Percentiles rank a stretch among this genome's conserved stretches.
These are phyloP conservation scores for Camelina laxa DNA, from an alignment of 345 rosid genomes.

Conservation along the genomic window DNA sequence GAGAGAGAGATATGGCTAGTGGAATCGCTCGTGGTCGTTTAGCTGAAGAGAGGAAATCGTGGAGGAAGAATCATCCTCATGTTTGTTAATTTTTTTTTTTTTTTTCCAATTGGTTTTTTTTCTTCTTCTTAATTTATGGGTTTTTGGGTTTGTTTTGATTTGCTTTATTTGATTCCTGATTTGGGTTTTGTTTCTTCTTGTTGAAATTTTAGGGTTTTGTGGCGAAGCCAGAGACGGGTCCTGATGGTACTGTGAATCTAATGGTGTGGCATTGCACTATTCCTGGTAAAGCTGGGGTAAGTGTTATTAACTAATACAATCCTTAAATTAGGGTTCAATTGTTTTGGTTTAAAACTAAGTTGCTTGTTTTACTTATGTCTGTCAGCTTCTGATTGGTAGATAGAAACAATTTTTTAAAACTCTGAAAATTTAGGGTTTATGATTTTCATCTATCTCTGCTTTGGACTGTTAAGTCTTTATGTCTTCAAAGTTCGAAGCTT, in stretches of 20 bases:
- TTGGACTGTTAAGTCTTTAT: not conserved
- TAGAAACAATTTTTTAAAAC: not conserved
- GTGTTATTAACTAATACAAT: conserved; percentile 11
- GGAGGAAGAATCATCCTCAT: conserved; percentile 98
- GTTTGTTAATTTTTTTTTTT: conserved; percentile 54
- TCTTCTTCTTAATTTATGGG: not conserved
- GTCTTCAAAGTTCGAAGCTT: not conserved
- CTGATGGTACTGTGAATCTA: conserved; percentile 87
- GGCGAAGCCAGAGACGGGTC: conserved; percentile 83
- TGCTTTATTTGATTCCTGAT: not conserved
- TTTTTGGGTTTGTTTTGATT: not conserved
- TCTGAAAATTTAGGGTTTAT: conserved; percentile 31
- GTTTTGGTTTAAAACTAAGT: too few relatives aligned
- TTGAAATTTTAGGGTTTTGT: conserved; percentile 80
- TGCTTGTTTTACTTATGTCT: not conserved
- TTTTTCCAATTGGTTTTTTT: not conserved
- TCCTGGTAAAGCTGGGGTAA: conserved; percentile 95
- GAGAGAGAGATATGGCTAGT: conserved; percentile 61
- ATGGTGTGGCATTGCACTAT: conserved; percentile 98
- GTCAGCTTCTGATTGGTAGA: not conserved
- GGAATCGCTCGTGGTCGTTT: conserved; percentile 97
- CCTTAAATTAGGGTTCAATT: conserved; percentile 16
- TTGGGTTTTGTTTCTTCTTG: not conserved
- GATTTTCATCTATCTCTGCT: not conserved
- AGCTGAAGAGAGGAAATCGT: conserved; percentile 88